Evolutionary conservation across 129 eudicot genomes (phyloP).

Genomic region (Oenanthe sinensis): DNA sequence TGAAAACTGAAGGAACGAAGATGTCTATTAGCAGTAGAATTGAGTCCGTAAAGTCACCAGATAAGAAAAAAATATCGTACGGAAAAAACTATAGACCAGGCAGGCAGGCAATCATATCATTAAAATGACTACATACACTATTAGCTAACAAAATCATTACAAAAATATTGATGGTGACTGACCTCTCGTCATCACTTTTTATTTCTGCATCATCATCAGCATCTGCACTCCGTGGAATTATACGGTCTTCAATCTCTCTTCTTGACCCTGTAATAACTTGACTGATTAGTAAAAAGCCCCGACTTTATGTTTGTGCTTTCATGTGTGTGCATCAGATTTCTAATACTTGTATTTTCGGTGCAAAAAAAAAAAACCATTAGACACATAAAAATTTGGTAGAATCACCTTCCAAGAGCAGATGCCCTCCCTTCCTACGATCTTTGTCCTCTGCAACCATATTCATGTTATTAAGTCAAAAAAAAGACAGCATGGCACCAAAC

Average conservation of each 20-base stretch:
- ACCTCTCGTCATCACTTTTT: conserved; percentile 84
- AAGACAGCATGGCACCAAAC: not conserved
- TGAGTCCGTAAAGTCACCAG: not conserved
- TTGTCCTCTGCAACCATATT: conserved; percentile 63
- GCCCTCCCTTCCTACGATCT: conserved; percentile 79
- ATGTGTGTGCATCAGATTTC: not conserved
- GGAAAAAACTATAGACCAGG: not conserved
- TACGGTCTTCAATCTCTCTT: conserved; percentile 85
- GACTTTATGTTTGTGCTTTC: not conserved
- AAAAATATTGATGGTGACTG: conserved; percentile 3
- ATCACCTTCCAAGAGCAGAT: conserved; percentile 84
- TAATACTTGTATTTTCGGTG: not conserved
- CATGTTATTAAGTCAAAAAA: conserved; percentile 4
- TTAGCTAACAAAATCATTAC: not conserved
- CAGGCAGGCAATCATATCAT: not conserved
- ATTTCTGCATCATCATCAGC: conserved; percentile 87
- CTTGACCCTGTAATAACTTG: conserved; percentile 45
- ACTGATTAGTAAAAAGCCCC: not conserved
- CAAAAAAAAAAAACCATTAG: not conserved
- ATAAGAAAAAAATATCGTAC: not conserved
- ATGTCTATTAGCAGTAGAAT: not conserved
- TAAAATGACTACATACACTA: not conserved
- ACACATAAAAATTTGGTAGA: conserved; percentile 6
- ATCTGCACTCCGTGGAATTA: conserved; percentile 76
- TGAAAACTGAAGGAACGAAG: not conserved